These are phyloP conservation scores for Lizonia empirigonia DNA, from an alignment of 2,329 filamentous ascomycete genomes.

Conservation along the genomic window DNA sequence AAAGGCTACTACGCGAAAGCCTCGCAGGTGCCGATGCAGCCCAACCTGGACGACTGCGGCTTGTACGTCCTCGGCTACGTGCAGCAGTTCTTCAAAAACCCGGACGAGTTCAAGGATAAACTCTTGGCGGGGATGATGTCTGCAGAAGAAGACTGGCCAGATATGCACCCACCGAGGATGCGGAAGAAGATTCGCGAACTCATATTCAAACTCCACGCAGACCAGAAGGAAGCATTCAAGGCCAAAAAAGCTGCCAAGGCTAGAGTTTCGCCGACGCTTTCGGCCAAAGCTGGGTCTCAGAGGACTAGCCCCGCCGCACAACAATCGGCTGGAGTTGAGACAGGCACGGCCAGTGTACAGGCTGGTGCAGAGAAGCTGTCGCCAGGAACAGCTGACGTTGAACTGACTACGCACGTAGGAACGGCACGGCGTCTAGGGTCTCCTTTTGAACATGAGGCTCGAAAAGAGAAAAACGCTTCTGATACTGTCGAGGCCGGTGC, in stretches of 20 bases:
- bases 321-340: background rate
- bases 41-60: constrained; percentile 88
- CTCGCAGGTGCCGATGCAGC: constrained; percentile 72
- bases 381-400: background rate
- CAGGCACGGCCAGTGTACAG: background rate
- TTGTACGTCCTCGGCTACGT: constrained; percentile 85
- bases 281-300: background rate
- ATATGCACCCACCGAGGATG: constrained; percentile 61
- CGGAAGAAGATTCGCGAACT: constrained; percentile 69
- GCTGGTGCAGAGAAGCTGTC: background rate
- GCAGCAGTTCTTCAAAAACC: constrained; percentile 77
- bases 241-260: constrained; percentile 16
- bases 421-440: background rate
- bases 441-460: background rate
- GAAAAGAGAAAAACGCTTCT: background rate
- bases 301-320: background rate
- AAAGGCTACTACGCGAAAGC: constrained; percentile 70
- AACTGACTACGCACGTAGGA: background rate
- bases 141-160: constrained; percentile 60
- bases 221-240: constrained; percentile 23
- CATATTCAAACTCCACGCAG: constrained; percentile 68
- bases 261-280: background rate
- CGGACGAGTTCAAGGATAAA: constrained; percentile 70
- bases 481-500: background rate
- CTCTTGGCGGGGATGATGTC: constrained; percentile 70